Evolutionary conservation across 257 asterid species (phyloP).

Genomic region (Ajuga chamaepitys): DNA sequence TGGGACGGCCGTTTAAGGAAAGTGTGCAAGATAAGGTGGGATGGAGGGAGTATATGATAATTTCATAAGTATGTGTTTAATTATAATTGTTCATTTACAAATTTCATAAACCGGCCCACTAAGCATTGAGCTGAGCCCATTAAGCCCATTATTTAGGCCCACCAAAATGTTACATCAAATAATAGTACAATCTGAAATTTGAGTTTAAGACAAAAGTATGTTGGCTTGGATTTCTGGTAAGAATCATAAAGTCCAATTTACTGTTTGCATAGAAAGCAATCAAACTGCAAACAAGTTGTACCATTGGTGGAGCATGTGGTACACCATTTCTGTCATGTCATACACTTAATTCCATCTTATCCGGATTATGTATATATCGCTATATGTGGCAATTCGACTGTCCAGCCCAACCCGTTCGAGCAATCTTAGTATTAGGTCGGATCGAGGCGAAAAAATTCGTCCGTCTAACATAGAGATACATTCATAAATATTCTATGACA

Average conservation of each 20-base stretch:
- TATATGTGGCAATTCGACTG: too few species aligned
- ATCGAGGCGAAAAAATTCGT: too few species aligned
- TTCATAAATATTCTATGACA: too few species aligned
- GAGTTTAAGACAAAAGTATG: not conserved
- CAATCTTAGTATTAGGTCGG: too few species aligned
- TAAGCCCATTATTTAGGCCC: conserved; percentile 18
- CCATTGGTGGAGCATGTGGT: not conserved
- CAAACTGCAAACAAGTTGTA: not conserved
- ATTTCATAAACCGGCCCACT: too few species aligned
- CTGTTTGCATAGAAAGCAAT: not conserved
- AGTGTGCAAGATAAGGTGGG: too few species aligned
- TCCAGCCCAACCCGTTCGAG: too few species aligned
- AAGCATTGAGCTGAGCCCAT: not conserved
- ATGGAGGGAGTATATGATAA: too few species aligned
- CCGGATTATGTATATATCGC: not conserved
- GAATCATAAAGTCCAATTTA: not conserved
- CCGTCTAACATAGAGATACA: too few species aligned
- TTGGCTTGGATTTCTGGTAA: conserved; percentile 9
- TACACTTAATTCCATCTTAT: conserved; percentile 22
- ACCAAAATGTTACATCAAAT: conserved; percentile 3
- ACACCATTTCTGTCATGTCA: conserved; percentile 19
- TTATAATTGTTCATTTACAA: too few species aligned
- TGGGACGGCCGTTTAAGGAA: too few species aligned
- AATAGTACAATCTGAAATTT: not conserved
- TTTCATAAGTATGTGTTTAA: too few species aligned